A percentile compares a stretch with the other conserved stretches of the same genome.
phyloP scores from a whole-genome alignment of 257 asterid species.

The Prunella vulgaris region DNA sequence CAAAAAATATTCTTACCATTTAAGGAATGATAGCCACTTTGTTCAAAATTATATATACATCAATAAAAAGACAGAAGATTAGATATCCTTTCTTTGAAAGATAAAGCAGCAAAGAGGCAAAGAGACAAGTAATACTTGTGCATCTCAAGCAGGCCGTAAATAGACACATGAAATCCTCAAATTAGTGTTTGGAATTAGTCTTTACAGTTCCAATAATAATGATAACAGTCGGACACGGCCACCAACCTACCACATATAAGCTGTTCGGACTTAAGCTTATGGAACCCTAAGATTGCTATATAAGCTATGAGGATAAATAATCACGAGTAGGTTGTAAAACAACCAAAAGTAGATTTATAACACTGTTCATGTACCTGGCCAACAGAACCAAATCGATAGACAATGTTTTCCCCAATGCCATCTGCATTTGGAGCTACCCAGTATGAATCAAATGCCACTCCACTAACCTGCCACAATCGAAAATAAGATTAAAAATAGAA shows the following conservation, averaged over 20 bases:
- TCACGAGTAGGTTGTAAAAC: neutral
- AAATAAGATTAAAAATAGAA: slow-evolving; percentile 10
- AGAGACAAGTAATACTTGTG: neutral
- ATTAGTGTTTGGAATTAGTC: neutral
- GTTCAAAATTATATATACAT: neutral
- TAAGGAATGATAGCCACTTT: neutral
- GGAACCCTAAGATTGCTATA: neutral
- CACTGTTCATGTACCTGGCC: slow-evolving; percentile 70
- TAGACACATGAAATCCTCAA: neutral
- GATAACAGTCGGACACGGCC: neutral
- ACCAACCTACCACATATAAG: neutral
- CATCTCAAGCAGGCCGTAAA: neutral
- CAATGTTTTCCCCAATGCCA: slow-evolving; percentile 71
- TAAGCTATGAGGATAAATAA: neutral
- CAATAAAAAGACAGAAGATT: neutral
- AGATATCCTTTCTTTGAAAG: neutral
- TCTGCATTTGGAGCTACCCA: slow-evolving; percentile 91
- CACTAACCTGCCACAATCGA: slow-evolving; percentile 76
- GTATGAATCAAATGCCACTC: slow-evolving; percentile 94
- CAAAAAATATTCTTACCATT: neutral
- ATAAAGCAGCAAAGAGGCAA: neutral
- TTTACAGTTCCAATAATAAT: neutral
- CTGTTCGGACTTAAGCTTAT: neutral
- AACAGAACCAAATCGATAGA: slow-evolving; percentile 97
- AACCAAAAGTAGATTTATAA: slow-evolving; percentile 4